phyloP scores from a whole-genome alignment of 2,329 filamentous ascomycete genomes.

The Chaetomiaceae sp. region DNA sequence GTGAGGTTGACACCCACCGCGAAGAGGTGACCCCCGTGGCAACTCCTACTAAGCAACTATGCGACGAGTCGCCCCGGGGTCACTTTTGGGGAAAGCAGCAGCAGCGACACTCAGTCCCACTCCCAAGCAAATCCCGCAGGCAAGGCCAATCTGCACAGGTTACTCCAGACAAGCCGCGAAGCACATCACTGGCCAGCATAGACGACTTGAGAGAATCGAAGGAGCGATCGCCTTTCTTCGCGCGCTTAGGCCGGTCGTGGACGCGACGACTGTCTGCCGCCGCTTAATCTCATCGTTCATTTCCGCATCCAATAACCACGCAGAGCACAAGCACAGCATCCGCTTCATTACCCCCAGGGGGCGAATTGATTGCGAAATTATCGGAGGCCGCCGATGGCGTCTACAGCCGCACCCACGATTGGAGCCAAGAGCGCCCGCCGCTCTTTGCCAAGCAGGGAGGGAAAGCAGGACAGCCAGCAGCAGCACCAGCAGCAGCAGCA shows the following conservation, averaged over 20 bases:
- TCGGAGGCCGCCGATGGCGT: too few relatives aligned
- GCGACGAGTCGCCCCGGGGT: not conserved
- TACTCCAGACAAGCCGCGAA: constrained; percentile 6
- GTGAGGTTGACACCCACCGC: not conserved
- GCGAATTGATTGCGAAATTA: too few relatives aligned
- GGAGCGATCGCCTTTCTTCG: constrained; percentile 11
- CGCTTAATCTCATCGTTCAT: not conserved
- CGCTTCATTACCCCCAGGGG: too few relatives aligned
- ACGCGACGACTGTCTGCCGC: constrained; percentile 4
- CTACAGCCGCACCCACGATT: too few relatives aligned
- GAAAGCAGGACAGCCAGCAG: too few relatives aligned
- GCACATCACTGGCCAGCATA: constrained; percentile 14
- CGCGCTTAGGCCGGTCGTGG: constrained; percentile 16
- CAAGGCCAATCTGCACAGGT: not conserved
- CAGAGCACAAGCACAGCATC: not conserved
- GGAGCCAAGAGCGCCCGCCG: too few relatives aligned
- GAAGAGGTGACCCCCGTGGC: not conserved
- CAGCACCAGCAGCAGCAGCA: too few relatives aligned
- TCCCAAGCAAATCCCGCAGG: not conserved
- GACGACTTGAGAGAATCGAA: constrained; percentile 9
- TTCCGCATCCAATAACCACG: not conserved
- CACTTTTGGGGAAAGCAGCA: not conserved
- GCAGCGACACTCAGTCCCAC: not conserved
- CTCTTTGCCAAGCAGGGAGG: too few relatives aligned
- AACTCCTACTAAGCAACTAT: not conserved